Percentiles rank a stretch among this genome's conserved stretches.
Evolutionary conservation across 202 grass and related monocot genomes (phyloP).

Genomic region (Carex sylvatica): DNA sequence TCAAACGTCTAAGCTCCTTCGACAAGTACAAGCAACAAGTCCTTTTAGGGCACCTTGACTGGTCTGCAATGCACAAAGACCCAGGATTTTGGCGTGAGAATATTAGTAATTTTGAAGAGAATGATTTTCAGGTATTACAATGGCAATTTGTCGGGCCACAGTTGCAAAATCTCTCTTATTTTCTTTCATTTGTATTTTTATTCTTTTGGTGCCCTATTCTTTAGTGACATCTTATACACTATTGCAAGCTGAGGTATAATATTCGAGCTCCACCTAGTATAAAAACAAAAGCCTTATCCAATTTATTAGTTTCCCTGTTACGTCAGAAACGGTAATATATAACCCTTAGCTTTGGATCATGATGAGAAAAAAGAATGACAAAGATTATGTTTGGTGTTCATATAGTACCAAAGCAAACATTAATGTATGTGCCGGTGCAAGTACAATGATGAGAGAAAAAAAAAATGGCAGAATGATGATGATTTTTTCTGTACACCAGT

Average conservation of each 20-base stretch:
- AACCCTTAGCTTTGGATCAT: neutral
- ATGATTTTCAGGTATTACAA: slow-evolving; percentile 92
- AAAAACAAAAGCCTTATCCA: neutral
- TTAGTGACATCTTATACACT: neutral
- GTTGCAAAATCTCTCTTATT: neutral
- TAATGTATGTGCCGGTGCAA: neutral
- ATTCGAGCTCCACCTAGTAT: neutral
- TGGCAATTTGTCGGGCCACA: neutral
- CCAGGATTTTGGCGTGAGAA: slow-evolving; percentile 95
- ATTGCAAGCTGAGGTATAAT: neutral
- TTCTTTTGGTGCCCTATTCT: neutral
- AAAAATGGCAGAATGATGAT: neutral
- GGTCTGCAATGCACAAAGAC: slow-evolving; percentile 97
- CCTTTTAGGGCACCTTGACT: slow-evolving; percentile 91
- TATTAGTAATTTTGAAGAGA: slow-evolving; percentile 94
- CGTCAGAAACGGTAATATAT: too few relatives aligned
- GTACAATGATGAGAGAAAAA: neutral
- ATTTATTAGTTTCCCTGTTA: neutral
- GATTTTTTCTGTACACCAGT: neutral
- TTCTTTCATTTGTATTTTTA: neutral
- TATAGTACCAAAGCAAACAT: neutral
- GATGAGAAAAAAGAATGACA: neutral
- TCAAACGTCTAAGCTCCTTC: slow-evolving; percentile 83
- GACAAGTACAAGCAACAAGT: slow-evolving; percentile 99
- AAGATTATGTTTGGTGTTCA: neutral